These are phyloP conservation scores for Hypoxylon sp. DNA, from an alignment of 2,329 filamentous ascomycete species.

Conservation along the genomic window DNA sequence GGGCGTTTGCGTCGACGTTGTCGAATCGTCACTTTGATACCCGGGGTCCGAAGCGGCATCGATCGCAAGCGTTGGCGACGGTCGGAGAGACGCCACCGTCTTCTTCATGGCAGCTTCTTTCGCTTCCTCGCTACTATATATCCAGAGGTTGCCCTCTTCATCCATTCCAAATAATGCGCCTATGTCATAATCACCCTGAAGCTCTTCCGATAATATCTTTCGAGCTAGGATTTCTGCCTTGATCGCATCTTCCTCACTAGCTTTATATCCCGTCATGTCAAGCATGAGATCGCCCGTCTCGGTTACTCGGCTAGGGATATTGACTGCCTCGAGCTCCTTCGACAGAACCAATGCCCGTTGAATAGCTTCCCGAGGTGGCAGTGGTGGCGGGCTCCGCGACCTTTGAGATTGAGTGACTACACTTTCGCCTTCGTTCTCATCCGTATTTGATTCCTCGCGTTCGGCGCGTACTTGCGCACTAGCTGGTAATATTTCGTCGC, in stretches of 20 bases:
- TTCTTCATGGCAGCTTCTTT: constrained; percentile 87
- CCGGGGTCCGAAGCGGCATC: constrained; percentile 93
- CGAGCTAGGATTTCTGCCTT: constrained; percentile 93
- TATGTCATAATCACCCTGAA: constrained; percentile 96
- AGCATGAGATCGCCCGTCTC: constrained; percentile 95
- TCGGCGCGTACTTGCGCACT: constrained; percentile 56
- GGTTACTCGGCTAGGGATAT: constrained; percentile 93
- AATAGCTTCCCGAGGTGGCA: constrained; percentile 80
- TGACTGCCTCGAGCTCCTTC: constrained; percentile 86
- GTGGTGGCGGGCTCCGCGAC: constrained; percentile 81
- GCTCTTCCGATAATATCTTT: constrained; percentile 90
- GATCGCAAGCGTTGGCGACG: constrained; percentile 67
- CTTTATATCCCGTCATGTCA: constrained; percentile 98
- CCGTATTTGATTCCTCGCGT: constrained; percentile 53
- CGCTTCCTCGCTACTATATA: constrained; percentile 97
- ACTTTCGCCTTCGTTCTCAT: constrained; percentile 57
- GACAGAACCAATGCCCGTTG: constrained; percentile 87
- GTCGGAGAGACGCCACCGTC: constrained; percentile 64
- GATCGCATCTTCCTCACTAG: constrained; percentile 90
- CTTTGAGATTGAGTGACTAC: constrained; percentile 61
- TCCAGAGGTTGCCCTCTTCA: constrained; percentile 98
- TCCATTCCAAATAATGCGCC: constrained; percentile 95
- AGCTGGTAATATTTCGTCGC: constrained; percentile 67
- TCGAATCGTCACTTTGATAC: constrained; percentile 90
- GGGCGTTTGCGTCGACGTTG: constrained; percentile 59